phyloP scores from a whole-genome alignment of 2,329 filamentous ascomycete species.

The Pseudogymnoascus sp. region DNA sequence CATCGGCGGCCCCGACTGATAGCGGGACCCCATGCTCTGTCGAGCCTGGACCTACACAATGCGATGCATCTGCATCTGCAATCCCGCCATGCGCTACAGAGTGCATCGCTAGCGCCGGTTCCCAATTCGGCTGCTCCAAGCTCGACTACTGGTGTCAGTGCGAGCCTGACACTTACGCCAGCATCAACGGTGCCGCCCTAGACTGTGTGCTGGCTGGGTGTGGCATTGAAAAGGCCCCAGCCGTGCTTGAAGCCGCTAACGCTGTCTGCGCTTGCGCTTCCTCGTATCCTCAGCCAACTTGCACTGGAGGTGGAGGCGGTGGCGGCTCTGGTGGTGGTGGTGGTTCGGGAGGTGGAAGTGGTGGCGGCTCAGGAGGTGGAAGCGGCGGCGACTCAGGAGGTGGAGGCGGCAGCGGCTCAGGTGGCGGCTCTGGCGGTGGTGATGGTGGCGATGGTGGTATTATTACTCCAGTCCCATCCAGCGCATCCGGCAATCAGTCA shows the following conservation, averaged over 20 bases:
- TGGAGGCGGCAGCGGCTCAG: neutral
- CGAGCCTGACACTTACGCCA: neutral
- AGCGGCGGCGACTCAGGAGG: neutral
- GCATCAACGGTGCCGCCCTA: neutral
- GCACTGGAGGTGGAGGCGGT: neutral
- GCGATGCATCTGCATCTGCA: neutral
- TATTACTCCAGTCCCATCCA: neutral
- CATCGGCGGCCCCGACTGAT: neutral
- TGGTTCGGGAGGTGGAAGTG: too few species aligned
- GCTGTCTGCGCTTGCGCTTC: neutral
- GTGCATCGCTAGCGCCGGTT: neutral
- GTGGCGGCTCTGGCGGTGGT: neutral
- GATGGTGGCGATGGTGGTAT: neutral
- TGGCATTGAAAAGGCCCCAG: neutral
- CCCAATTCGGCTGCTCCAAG: neutral
- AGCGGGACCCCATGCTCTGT: neutral
- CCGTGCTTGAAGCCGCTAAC: neutral
- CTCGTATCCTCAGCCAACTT: neutral
- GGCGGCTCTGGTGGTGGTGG: too few species aligned
- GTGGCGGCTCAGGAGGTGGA: too few species aligned
- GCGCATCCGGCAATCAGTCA: neutral
- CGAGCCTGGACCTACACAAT: neutral
- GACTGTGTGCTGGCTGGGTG: neutral
- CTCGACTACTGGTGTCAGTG: neutral
- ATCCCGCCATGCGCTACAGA: neutral